Base-by-base conservation (phyloP, 306 rosid species). In the Canavalia ensiformis region DNA sequence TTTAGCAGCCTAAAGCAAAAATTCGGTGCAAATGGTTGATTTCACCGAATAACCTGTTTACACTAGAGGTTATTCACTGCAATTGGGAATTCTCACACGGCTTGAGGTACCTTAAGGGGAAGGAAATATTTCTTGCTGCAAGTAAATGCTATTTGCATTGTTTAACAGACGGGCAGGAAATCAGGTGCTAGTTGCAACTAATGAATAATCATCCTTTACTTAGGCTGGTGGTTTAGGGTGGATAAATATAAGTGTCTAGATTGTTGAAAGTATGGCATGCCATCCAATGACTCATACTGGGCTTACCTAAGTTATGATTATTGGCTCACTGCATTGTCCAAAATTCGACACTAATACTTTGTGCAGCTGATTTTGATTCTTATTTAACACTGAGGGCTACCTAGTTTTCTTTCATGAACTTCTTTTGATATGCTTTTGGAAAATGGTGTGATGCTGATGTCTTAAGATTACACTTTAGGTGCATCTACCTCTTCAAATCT, bases 351-450 rank as follows among this genome's bases (percentile, higher is more conserved):
- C 41, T 37, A 44, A 52, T 31, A 1, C 7, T 55, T 44, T 54
- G 45, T 44, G 11, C 67, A 1, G 6, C 25, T 44, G 39, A 56
- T 55, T 11, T 68, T 68, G 49, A 49, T 67, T 74, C 51, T 74
- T 55, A 51, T 4, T 41, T 9, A 65, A 75, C 63, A 12, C 4
- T 35, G 30, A 35, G 31, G 78, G 49, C 56, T 50, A 49, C 37
- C 13, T 31, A 41, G 29, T n/a, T 77, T 78, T 57, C 50, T 76
- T 39, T 51, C 28, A 59, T 35, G n/a, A 72, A 34, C 34, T 55
- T 45, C 9, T 81, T 45, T 74, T 51, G 45, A 8, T 68, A 57
- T 82, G 72, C 31, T 59, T 76, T 50, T 76, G 68, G 55, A 60
- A 75, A 60, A 62, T 41, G 42, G 8, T 50, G 50, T n/a, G 39